Evolutionary conservation across 2,329 filamentous ascomycete species (phyloP), one percentile per base, ranked within the genome.

Genomic region (Monosporascus sp.): DNA sequence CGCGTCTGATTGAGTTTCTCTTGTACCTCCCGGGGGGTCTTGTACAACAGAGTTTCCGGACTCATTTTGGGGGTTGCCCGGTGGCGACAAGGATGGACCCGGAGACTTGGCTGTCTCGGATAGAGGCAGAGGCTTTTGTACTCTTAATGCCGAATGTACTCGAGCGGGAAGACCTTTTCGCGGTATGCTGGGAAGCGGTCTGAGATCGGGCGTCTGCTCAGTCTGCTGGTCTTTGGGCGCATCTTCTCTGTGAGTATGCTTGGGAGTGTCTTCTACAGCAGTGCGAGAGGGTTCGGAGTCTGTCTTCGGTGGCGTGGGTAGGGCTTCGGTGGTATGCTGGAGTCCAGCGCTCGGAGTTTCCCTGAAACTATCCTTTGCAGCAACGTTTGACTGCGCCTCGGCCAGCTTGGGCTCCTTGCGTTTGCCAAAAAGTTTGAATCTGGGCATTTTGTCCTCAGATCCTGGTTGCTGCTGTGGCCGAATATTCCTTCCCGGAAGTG

Each of bases 401-500:
- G 49, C 50, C 52, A 9, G 50, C 25, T 31, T 51, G 11, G 64
- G 54, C 51, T 54, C 58, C n/a, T 62, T 62, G 48, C 63, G 55
- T 50, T 62, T 62, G 9, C 51, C 39, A 27, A 54, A 36, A 18
- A 52, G 18, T 8, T 52, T 50, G 38, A 58, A 25, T 24, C 56
- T 61, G 46, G 51, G 56, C 53, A 56, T 57, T 43, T 59, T 50
- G 47, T 51, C 48, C 20, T 63, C 52, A n/a, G 56, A 31, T 47
- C 56, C 57, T n/a, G 49, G n/a, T 50, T 54, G 52, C 27, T 58
- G 57, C 15, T 41, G 48, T 18, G 64, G 64, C 27, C 62, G 59
- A 50, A 65, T 61, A 18, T 65, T 65, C 39, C 58, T 58, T n/a
- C 63, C 63, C 2, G 61, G 62, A 9, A 65, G 54, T 2, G 62